Evolutionary conservation across 2,329 filamentous ascomycete genomes (phyloP), one percentile per base, ranked within the genome.

Genomic region (Fusarium sp.): DNA sequence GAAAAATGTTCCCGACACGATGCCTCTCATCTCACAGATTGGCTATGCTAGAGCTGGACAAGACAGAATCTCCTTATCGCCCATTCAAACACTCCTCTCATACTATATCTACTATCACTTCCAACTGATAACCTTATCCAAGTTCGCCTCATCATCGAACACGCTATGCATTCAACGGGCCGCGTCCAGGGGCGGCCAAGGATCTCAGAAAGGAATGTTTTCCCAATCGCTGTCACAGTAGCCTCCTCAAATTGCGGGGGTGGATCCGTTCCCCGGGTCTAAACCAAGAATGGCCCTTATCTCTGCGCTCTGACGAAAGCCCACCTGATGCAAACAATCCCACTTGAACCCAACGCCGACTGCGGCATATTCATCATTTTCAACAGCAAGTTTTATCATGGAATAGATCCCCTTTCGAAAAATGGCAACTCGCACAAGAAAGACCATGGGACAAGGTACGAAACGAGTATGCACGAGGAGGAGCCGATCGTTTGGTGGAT

Each of bases 401-500:
- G 44, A 40, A 8, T 55, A 4, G 59, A 10, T 16, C 58, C 12
- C 44, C 38, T 27, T 62, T 22, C 2, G 6, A 11, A 7, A 33
- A 3, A 73, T 73, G 71, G n/a, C 51, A 42, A n/a, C 38, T 1
- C 9, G 27, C 0, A 36, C 8, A 2, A 46, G 36, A 4, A 73
- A 67, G 9, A 6, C 16, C 12, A 51, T 9, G 1, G 20, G 24
- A 20, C 71, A 40, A 3, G 4, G 12, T 4, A 62, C 61, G 11
- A 38, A n/a, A n/a, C 61, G 46, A 33, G 27, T 16, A 0, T 33
- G 36, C 14, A 33, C 58, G 0, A 38, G 62, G 6, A 29, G 72
- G 12, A 69, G 53, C 44, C 71, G 71, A 8, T 74, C 71, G 0
- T 72, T 74, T 5, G 71, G 71, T 2, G 71, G 71, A 20, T 74